Evolutionary conservation across 2,329 filamentous ascomycete species (phyloP).

Genomic region (Alternaria triticimaculans): DNA sequence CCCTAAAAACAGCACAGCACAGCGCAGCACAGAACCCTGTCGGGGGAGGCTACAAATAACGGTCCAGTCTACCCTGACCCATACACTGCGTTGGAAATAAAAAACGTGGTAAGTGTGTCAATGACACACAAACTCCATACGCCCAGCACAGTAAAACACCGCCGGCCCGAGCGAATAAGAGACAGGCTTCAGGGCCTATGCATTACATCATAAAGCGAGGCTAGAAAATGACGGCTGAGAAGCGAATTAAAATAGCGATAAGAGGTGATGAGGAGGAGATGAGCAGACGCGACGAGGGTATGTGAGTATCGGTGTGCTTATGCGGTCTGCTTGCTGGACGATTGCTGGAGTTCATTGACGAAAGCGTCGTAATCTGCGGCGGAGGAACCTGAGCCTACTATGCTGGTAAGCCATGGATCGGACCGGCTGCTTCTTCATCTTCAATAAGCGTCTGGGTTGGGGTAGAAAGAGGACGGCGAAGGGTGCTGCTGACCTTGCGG

Average conservation of each 20-base stretch:
- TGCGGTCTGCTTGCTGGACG: slow-evolving; percentile 14
- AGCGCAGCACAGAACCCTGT: not conserved
- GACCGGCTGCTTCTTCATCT: slow-evolving; percentile 32
- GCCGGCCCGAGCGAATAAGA: slow-evolving; percentile 6
- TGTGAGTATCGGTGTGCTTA: slow-evolving; percentile 3
- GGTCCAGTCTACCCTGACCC: not conserved
- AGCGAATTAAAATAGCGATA: not conserved
- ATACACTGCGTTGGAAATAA: not conserved
- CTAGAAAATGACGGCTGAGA: not conserved
- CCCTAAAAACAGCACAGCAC: not conserved
- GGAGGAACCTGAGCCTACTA: slow-evolving; percentile 23
- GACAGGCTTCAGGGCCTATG: slow-evolving; percentile 25
- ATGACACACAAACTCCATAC: slow-evolving; percentile 15
- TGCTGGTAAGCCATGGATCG: slow-evolving; percentile 31
- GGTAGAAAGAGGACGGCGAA: slow-evolving; percentile 26
- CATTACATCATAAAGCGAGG: slow-evolving; percentile 22
- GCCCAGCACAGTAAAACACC: slow-evolving; percentile 21
- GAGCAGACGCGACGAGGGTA: not conserved
- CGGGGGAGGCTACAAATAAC: not conserved
- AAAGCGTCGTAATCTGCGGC: slow-evolving; percentile 26
- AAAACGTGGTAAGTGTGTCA: not conserved
- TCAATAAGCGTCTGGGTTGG: slow-evolving; percentile 41
- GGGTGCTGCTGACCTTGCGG: slow-evolving; percentile 45
- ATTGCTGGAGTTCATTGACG: slow-evolving; percentile 28
- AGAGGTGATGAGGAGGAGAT: not conserved